Percentiles rank a stretch among this genome's conserved stretches.
These are phyloP conservation scores for Pogostemon cablin DNA, from an alignment of 257 asterid species.

Conservation along the genomic window DNA sequence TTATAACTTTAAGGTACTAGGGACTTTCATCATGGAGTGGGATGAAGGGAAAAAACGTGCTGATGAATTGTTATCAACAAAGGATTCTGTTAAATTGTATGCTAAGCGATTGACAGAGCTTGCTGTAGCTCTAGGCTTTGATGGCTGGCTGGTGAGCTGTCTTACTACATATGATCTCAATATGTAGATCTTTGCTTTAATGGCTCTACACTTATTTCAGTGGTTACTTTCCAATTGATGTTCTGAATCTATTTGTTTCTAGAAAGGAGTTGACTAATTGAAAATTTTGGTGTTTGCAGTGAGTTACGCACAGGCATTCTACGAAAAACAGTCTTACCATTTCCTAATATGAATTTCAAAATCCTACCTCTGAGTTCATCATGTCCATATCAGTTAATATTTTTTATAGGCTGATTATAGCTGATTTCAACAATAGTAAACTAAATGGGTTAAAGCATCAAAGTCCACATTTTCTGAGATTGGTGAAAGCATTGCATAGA, in stretches of 20 bases:
- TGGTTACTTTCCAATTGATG: slow-evolving; percentile 4
- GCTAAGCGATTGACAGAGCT: slow-evolving; percentile 88
- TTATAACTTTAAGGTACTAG: slow-evolving; percentile 61
- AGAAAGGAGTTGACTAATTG: neutral
- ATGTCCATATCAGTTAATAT: neutral
- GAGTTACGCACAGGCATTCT: too few species aligned
- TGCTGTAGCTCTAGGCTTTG: slow-evolving; percentile 85
- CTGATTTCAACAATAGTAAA: neutral
- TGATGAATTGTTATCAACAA: slow-evolving; percentile 56
- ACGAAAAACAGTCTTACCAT: too few species aligned
- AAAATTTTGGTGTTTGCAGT: too few species aligned
- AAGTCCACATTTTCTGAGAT: neutral
- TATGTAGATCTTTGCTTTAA: slow-evolving; percentile 5
- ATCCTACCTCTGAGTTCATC: neutral
- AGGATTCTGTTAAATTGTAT: slow-evolving; percentile 73
- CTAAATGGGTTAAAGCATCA: neutral
- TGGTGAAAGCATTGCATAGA: slow-evolving; percentile 11
- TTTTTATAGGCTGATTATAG: neutral
- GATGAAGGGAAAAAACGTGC: slow-evolving; percentile 76
- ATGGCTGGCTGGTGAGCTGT: slow-evolving; percentile 93
- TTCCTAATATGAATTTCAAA: too few species aligned
- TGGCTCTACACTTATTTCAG: neutral
- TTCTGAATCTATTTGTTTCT: slow-evolving; percentile 11
- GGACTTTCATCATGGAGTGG: slow-evolving; percentile 94
- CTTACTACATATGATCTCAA: neutral